Evolutionary conservation across 306 rosid species (phyloP), one percentile per base, ranked within the genome.

Genomic region (Castanea crenata): DNA sequence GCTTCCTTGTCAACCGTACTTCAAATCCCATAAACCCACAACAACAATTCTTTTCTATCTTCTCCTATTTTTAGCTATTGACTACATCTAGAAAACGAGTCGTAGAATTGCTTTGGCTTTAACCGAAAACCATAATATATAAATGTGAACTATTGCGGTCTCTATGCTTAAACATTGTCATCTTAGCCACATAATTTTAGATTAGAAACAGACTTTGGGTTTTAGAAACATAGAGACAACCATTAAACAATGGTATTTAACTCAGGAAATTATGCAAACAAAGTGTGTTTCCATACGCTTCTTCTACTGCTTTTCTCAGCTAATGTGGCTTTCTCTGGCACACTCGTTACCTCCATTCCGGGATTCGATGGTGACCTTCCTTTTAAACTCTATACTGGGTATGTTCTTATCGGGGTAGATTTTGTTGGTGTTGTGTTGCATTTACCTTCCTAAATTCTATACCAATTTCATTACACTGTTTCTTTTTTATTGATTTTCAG

Each of bases 331-430:
- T 25, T 56, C 49, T 41, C 56, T 2, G 74, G 56, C 56, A 71
- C 82, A 5, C 57, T 79, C 13, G 76, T 72, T 63, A 79, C 65
- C 55, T 5, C 61, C 2, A 3, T 79, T 20, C 82, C 82, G 2
- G 82, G 82, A 34, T 79, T 72, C 55, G 71, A 61, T 4, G 82
- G 82, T 31, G 77, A 71, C 20, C 82, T 79, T 18, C 82, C 82
- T 21, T 79, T 79, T 34, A 79, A 63, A 34, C 82, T 79, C 21
- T 49, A 79, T 20, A 79, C 78, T 4, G 82, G 82, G 82, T 79
- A 52, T 6, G 76, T 51, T 15, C 44, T 19, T 10, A 49, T 1
- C 1, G 1, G 1, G 4, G 16, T 0, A 49, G 54, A 49, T 49
- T 49, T 49, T 49, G 54, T 49, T 49, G 54, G 14, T 7, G 46